Conservation (phyloP, 495 filamentous ascomycete species). For the Xylaria scruposa region DNA sequence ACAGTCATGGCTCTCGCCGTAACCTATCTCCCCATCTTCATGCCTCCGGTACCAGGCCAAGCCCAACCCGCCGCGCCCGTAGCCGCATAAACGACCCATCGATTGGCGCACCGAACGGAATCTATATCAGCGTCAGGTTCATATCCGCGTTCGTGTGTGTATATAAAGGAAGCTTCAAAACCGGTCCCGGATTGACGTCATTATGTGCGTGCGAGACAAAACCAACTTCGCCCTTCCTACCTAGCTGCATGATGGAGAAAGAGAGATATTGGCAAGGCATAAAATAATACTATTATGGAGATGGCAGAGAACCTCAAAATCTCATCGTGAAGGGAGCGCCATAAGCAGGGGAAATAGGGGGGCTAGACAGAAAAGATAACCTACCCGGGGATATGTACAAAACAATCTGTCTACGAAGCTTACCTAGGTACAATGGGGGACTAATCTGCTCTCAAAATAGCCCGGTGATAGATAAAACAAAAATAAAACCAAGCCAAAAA, state of each 20-base stretch:
- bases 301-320: background rate
- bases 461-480: background rate
- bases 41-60: slow-evolving; percentile 62
- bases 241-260: background rate
- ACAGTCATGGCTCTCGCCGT: slow-evolving; percentile 80
- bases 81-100: slow-evolving; percentile 22
- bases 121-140: background rate
- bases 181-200: background rate
- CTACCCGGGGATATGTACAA: background rate
- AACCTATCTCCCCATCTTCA: slow-evolving; percentile 84
- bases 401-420: background rate
- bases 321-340: background rate
- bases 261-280: background rate
- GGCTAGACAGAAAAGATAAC: background rate
- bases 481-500: background rate
- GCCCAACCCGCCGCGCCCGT: slow-evolving; percentile 24
- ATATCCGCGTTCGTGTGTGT: background rate
- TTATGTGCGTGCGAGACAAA: background rate
- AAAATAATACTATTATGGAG: background rate
- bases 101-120: background rate
- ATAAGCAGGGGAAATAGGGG: background rate
- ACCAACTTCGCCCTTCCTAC: background rate
- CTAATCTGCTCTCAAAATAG: background rate
- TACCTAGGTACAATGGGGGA: background rate
- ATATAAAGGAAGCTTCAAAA: background rate